Conservation (phyloP, 2,329 filamentous ascomycete genomes). For the Colletotrichum sp. region DNA sequence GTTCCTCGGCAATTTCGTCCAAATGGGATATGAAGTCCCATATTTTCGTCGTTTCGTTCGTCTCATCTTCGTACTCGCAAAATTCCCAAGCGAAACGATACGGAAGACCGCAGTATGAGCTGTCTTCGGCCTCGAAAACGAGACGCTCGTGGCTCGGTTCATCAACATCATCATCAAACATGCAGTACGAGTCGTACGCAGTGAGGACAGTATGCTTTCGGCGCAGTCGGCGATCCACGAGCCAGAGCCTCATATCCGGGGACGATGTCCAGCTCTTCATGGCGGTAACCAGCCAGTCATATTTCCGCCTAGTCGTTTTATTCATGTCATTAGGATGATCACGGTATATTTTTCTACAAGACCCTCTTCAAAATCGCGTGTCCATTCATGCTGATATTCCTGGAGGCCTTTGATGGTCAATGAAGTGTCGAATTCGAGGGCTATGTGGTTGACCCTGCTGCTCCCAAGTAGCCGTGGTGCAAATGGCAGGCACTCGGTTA, state of each 20-base stretch:
- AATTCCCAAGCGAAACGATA: neutral
- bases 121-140: neutral
- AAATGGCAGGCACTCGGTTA: neutral
- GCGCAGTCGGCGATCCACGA: neutral
- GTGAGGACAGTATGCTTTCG: neutral
- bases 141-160: neutral
- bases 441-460: neutral
- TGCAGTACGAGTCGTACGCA: no score
- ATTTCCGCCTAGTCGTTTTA: neutral
- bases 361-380: fast-evolving
- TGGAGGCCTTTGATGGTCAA: neutral
- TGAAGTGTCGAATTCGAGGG: neutral
- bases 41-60: neutral
- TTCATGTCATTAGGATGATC: neutral
- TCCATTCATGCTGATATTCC: neutral
- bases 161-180: neutral
- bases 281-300: neutral
- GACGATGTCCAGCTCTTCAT: neutral
- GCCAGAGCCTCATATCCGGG: neutral
- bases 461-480: neutral
- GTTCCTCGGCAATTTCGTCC: neutral
- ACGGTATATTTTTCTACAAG: neutral
- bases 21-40: neutral
- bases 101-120: neutral
- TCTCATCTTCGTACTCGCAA: neutral